phyloP scores from a whole-genome alignment of 164 flowering plant species.

The Houttuynia cordata region DNA sequence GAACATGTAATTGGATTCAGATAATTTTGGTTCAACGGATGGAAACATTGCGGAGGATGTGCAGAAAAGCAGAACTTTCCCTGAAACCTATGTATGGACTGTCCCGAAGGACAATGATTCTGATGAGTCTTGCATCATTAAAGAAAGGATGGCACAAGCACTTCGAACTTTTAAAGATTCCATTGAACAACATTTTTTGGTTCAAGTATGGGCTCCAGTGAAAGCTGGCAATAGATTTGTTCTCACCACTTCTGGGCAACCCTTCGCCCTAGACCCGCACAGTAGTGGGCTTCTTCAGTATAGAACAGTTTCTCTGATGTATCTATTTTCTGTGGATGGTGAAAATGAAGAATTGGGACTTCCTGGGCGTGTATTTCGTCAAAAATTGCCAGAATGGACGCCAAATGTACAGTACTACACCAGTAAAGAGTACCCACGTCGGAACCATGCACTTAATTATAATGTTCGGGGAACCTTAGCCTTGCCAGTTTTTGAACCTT shows the following conservation, averaged over 20 bases:
- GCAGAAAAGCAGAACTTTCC: constrained; percentile 15
- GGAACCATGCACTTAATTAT: constrained; percentile 58
- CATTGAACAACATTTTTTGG: constrained; percentile 70
- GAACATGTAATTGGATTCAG: constrained; percentile 13
- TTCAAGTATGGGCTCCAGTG: constrained; percentile 97
- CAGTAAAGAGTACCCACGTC: constrained; percentile 67
- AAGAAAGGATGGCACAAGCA: constrained; percentile 85
- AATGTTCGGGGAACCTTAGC: constrained; percentile 88
- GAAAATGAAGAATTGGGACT: constrained; percentile 70
- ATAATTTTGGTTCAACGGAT: constrained; percentile 20
- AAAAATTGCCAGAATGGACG: constrained; percentile 91
- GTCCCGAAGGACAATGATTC: constrained; percentile 2
- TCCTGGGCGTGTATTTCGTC: constrained; percentile 90
- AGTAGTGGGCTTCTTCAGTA: constrained; percentile 72
- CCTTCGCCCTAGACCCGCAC: constrained; percentile 77
- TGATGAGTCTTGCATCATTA: constrained; percentile 62
- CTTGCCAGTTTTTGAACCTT: constrained; percentile 90
- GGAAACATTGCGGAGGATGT: constrained; percentile 18
- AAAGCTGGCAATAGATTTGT: constrained; percentile 49
- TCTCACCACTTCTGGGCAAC: constrained; percentile 93
- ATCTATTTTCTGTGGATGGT: constrained; percentile 66
- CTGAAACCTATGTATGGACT: background rate
- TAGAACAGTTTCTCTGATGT: constrained; percentile 68
- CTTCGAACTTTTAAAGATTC: constrained; percentile 72
- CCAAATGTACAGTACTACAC: constrained; percentile 94